Evolutionary conservation across 345 rosid species (phyloP).

Genomic region (Salix brachista): DNA sequence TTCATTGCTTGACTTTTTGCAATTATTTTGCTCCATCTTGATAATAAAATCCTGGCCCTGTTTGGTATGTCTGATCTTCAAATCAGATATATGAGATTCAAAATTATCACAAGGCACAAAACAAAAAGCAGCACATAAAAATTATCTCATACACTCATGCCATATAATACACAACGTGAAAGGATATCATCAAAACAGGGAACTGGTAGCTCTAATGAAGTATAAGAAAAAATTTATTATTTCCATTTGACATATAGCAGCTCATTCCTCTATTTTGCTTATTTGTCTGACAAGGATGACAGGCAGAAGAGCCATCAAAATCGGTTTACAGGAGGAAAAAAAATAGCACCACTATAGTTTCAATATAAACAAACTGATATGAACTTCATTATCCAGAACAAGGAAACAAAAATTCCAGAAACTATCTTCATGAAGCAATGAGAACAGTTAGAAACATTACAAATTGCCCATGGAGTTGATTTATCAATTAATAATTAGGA

Average conservation of each 20-base stretch:
- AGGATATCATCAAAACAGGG: neutral
- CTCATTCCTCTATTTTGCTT: neutral
- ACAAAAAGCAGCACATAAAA: constrained; percentile 4
- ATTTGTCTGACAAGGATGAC: neutral
- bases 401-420: neutral
- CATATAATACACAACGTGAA: neutral
- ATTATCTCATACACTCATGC: neutral
- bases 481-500: neutral
- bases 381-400: neutral
- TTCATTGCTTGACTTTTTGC: constrained; percentile 65
- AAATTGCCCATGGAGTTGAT: neutral
- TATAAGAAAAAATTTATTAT: neutral
- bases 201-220: neutral
- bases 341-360: neutral
- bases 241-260: neutral
- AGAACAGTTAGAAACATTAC: constrained; percentile 3
- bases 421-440: neutral
- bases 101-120: constrained; percentile 22
- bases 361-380: neutral
- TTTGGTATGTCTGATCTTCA: constrained; percentile 99
- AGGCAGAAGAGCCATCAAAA: neutral
- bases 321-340: neutral
- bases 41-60: constrained; percentile 87
- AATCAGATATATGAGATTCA: constrained; percentile 83
- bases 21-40: constrained; percentile 90